Evolutionary conservation across 2,329 filamentous ascomycete genomes (phyloP).

Genomic region (Whalleya microplaca): DNA sequence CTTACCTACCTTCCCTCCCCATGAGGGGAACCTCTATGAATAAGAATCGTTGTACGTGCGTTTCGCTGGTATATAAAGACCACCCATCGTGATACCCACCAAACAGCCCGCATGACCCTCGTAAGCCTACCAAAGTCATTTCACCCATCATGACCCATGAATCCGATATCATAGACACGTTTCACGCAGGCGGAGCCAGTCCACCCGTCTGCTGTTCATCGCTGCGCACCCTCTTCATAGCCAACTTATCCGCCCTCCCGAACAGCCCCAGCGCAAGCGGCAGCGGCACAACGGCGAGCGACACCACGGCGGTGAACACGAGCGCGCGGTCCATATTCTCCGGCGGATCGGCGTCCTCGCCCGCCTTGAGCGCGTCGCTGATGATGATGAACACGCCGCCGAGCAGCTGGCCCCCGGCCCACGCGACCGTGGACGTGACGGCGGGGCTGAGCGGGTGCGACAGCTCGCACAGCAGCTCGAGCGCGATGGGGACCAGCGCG

Average conservation of each 20-base stretch:
- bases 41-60: too few species aligned
- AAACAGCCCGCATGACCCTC: too few species aligned
- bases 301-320: constrained; percentile 78
- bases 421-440: constrained; percentile 80
- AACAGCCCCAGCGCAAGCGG: constrained; percentile 73
- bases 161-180: too few species aligned
- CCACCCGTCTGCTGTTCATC: constrained; percentile 38
- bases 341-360: constrained; percentile 58
- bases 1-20: too few species aligned
- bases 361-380: constrained; percentile 72
- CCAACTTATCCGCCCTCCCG: constrained; percentile 58
- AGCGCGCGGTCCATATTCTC: constrained; percentile 75
- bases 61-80: too few species aligned
- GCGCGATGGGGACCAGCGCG: constrained; percentile 76
- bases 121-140: too few species aligned
- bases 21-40: too few species aligned
- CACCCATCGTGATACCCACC: too few species aligned
- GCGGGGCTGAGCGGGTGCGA: constrained; percentile 87
- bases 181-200: neutral
- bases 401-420: constrained; percentile 83
- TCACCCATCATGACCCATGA: too few species aligned
- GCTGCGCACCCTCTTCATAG: constrained; percentile 53
- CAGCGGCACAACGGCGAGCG: constrained; percentile 65
- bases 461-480: constrained; percentile 87
- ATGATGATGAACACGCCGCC: constrained; percentile 85